phyloP scores from a whole-genome alignment of 768 basidiomycete species.

The Rhizopogon vulgaris region DNA sequence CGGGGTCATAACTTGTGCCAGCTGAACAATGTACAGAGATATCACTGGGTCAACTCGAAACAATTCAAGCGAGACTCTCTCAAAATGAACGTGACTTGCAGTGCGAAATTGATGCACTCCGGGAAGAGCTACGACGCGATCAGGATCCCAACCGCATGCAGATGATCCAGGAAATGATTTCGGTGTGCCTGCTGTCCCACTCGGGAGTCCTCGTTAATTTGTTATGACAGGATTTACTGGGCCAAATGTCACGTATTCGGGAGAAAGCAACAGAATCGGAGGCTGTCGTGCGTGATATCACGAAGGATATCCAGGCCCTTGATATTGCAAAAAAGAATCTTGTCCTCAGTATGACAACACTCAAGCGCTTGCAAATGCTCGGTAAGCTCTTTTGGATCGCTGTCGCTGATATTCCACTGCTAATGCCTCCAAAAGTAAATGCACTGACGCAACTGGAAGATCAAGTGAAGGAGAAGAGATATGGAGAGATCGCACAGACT shows the following conservation, averaged over 20 bases:
- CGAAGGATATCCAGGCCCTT: conserved; percentile 91
- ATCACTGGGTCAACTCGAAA: conserved; percentile 66
- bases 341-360: conserved; percentile 78
- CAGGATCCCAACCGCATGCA: conserved; percentile 90
- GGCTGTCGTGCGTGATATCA: conserved; percentile 91
- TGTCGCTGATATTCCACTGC: neutral
- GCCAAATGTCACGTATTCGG: conserved; percentile 92
- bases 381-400: conserved; percentile 42
- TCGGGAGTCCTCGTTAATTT: conserved; percentile 5
- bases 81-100: conserved; percentile 67
- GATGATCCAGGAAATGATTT: conserved; percentile 93
- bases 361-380: conserved; percentile 91
- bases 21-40: conserved; percentile 44
- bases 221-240: conserved; percentile 70
- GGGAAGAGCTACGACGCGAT: conserved; percentile 60
- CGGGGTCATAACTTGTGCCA: neutral
- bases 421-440: conserved; percentile 48
- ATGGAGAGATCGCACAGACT: conserved; percentile 78
- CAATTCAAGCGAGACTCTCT: conserved; percentile 60
- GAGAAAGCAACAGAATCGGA: conserved; percentile 98
- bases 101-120: conserved; percentile 63
- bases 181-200: conserved; percentile 41
- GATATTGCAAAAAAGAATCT: conserved; percentile 94
- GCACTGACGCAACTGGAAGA: conserved; percentile 77
- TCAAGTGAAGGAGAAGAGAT: conserved; percentile 70